Evolutionary conservation across 768 basidiomycete species (phyloP).

Genomic region (Leccinum variicolor): DNA sequence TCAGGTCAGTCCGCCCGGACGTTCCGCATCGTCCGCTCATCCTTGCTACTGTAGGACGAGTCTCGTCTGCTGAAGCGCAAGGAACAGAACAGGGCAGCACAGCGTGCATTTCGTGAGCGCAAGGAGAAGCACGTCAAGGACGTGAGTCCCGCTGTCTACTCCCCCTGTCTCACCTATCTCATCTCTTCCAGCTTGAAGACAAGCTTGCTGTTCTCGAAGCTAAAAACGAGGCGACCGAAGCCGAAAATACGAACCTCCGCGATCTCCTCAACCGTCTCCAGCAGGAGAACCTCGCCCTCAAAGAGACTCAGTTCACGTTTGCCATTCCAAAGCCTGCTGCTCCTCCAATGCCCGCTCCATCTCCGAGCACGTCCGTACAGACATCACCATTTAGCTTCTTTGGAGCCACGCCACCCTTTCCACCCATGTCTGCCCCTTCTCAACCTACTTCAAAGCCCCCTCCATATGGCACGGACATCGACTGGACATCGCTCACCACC

Average conservation of each 20-base stretch:
- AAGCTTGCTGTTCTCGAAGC: conserved; percentile 84
- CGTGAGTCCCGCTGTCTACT: conserved; percentile 46
- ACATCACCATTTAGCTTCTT: conserved; percentile 27
- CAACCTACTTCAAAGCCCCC: conserved; percentile 28
- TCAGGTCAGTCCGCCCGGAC: conserved; percentile 28
- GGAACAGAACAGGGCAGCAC: conserved; percentile 96
- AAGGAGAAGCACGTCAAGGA: conserved; percentile 98
- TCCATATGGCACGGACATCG: conserved; percentile 32
- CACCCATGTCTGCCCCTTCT: conserved; percentile 27
- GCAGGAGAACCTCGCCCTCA: conserved; percentile 81
- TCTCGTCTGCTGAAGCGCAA: conserved; percentile 81
- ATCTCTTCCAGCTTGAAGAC: conserved; percentile 70
- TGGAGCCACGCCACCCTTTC: conserved; percentile 18
- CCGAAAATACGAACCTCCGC: conserved; percentile 87
- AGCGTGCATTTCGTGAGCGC: conserved; percentile 94
- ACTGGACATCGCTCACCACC: conserved; percentile 64
- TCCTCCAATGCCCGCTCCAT: conserved; percentile 16
- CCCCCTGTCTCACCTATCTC: conserved; percentile 11
- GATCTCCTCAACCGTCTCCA: conserved; percentile 83
- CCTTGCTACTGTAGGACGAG: conserved; percentile 52
- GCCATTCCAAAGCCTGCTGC: conserved; percentile 53
- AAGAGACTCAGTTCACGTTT: conserved; percentile 83
- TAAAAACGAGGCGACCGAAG: conserved; percentile 64
- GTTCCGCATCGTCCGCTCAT: neutral
- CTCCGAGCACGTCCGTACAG: conserved; percentile 20